Evolutionary conservation across 805 yeast species (phyloP), one percentile per base, ranked within the genome.

Genomic region (Myxozyma vanderwaltii): DNA sequence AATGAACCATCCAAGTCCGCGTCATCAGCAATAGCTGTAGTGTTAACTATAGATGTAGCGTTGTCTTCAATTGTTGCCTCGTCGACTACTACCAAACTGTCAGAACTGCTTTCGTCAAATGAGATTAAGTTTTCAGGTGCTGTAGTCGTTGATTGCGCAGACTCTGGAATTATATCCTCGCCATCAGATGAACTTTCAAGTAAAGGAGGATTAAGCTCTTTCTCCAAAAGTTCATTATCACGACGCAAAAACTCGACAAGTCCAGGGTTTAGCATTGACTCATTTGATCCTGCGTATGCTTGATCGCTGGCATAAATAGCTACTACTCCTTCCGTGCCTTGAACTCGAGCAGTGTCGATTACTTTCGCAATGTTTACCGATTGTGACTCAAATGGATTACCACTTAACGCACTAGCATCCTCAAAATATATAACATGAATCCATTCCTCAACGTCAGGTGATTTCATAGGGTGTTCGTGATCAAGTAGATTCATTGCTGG

Each of bases 251-350:
- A 62, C 27, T 53, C 49, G 40, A n/a, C 6, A 23, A 51, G 43
- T 13, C 50, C 59, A 1, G 51, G 38, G 26, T 46, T 52, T 43
- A 35, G 31, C 12, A 31, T 3, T 27, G 12, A 17, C 29, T 12
- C 50, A 15, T 33, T 3, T 1, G 15, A 17, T 2, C 27, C 43
- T 3, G 40, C 31, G 23, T 27, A 49, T 5, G 64, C 57, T n/a
- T 17, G 33, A 23, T 62, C 58, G 38, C 59, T 53, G 10, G 64
- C 66, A 33, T 63, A 63, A n/a, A 63, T 48, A 3, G 51, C 61
- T 19, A 43, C 29, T n/a, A 63, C 62, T 4, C 66, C 66, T 17
- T 56, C 64, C 12, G 21, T 31, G 10, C 65, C 66, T 19, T 56
- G 51, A 10, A 49, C 31, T 10, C 57, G 54, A 13, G 64, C 64